Evolutionary conservation across 2,329 filamentous ascomycete species (phyloP), one percentile per base, ranked within the genome.

Genomic region (Leptographium radiaticola): DNA sequence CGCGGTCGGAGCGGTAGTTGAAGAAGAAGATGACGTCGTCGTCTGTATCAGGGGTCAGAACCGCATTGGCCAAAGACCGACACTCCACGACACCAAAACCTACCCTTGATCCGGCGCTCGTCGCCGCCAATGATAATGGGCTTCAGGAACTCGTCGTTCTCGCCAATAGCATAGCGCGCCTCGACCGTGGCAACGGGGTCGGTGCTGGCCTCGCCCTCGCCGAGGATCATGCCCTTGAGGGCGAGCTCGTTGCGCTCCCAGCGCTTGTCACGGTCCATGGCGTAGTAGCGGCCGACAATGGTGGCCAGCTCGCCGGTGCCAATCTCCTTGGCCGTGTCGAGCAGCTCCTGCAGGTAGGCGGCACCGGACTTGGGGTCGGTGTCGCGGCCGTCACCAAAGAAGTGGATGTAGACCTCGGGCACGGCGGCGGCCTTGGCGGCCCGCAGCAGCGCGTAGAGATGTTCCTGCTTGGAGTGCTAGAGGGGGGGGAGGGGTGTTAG

Each of bases 241-340:
- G 86, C 93, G 62, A 95, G 64, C 75, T 96, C 88, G 61, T 95
- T 77, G 67, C 93, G 81, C 67, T 98, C 93, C 93, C 93, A 98
- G 69, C 93, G 83, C 88, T 97, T 97, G 71, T 98, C 93, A 62
- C 93, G 90, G 76, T 98, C 93, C 93, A 98, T 98, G 71, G 89
- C 89, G 70, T 87, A 98, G 83, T 97, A 98, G 62, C 91, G 84
- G 57, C 93, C 93, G 57, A 97, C 91, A 49, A 97, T 80, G 40
- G 93, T 96, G 36, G 88, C 91, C 60, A 98, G 80, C 71, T 96
- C 79, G 61, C 91, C 93, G 59, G 85, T 71, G 46, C 89, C 90
- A 60, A 95, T 79, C 69, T 97, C 88, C 71, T 93, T 83, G 60
- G 80, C 81, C 62, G 83, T 86, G 55, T 86, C 81, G 57, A 96